Conservation (phyloP, 768 basidiomycete genomes). For the Rhodotorula graminis region DNA sequence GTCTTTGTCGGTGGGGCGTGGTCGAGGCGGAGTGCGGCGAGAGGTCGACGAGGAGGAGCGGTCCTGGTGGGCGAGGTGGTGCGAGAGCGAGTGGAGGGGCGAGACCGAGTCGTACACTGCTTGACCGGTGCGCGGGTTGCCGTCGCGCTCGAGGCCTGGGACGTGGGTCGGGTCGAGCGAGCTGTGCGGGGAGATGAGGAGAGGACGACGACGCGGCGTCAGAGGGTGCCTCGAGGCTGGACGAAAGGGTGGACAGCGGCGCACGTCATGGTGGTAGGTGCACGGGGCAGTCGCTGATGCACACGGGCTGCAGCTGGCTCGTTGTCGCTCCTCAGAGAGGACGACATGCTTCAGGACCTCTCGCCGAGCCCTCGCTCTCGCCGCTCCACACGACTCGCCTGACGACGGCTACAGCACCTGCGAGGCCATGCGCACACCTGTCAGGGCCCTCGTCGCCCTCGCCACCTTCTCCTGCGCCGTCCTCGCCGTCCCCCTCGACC, state of each 20-base stretch:
- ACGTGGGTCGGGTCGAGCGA: conserved; percentile 20
- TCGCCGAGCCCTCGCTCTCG: background rate
- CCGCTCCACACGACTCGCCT: background rate
- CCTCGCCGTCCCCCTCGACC: background rate
- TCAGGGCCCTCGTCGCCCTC: background rate
- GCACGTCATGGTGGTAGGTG: background rate
- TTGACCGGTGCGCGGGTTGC: conserved; percentile 9
- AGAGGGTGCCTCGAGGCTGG: background rate
- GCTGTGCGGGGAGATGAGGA: background rate
- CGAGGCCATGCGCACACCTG: background rate
- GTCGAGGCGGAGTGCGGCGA: no score
- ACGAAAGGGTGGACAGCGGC: background rate
- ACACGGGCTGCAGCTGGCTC: background rate
- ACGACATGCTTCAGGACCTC: no score
- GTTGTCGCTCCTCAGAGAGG: no score
- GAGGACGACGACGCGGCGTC: background rate
- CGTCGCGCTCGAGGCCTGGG: conserved; percentile 18
- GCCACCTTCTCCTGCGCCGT: background rate
- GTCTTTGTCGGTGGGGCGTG: background rate
- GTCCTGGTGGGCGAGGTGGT: conserved; percentile 3
- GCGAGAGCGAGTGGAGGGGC: background rate
- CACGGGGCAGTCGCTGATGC: no score
- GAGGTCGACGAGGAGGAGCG: background rate
- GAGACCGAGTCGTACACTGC: conserved; percentile 16
- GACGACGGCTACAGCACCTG: background rate